Evolutionary conservation across 495 filamentous ascomycete species (phyloP).

Genomic region (Pyrenopolyporus hunteri): DNA sequence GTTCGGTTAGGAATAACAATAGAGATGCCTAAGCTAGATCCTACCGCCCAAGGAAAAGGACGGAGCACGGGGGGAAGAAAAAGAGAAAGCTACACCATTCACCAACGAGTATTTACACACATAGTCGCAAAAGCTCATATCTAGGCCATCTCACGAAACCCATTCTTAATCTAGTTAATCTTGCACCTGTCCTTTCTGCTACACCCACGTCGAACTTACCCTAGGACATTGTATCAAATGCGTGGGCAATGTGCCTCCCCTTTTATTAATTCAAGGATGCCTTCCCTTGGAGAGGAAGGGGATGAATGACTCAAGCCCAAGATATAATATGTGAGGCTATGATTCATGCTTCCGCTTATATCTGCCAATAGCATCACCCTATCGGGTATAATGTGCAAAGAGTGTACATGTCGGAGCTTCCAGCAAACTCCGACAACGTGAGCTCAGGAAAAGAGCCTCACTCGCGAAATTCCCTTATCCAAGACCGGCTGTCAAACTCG

Average conservation of each 20-base stretch:
- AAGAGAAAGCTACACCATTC: too few relatives aligned
- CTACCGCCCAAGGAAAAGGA: constrained; percentile 23
- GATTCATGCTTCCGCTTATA: constrained; percentile 19
- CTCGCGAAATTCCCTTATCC: background rate
- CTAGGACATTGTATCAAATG: too few relatives aligned
- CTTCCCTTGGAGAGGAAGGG: constrained; percentile 19
- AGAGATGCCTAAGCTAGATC: constrained; percentile 38
- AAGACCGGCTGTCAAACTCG: constrained; percentile 41
- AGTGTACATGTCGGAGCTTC: background rate
- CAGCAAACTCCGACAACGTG: background rate
- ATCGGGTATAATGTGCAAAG: constrained; percentile 3
- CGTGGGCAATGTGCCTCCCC: too few relatives aligned
- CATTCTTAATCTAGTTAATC: background rate
- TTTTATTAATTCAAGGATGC: constrained; percentile 17
- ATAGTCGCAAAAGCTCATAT: too few relatives aligned
- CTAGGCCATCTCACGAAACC: background rate
- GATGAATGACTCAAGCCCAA: constrained; percentile 21
- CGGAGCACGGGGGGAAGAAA: too few relatives aligned
- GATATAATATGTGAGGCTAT: constrained; percentile 2
- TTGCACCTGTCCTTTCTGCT: background rate
- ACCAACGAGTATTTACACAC: too few relatives aligned
- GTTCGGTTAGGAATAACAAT: constrained; percentile 30
- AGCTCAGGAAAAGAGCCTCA: constrained; percentile 23
- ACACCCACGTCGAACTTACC: background rate
- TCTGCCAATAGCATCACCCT: constrained; percentile 3